Conservation (phyloP, 2,329 filamentous ascomycete species). For the Blastomyces emzantsi region DNA sequence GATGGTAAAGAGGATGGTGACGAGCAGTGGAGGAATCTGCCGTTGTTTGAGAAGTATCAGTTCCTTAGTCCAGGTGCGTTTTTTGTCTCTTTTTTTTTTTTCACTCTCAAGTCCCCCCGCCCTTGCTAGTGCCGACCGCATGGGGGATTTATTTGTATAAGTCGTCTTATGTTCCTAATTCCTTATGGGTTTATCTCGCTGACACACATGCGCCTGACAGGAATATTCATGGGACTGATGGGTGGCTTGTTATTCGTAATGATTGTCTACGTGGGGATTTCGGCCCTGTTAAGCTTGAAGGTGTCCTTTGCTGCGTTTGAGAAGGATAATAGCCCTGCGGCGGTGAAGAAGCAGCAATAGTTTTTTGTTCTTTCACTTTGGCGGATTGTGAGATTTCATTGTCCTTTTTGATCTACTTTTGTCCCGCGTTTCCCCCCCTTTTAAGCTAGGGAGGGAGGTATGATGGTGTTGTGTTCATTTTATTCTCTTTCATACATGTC, state of each 20-base stretch:
- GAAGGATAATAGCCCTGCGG: slow-evolving; percentile 85
- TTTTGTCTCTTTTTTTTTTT: too few species aligned
- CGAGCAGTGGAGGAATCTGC: slow-evolving; percentile 23
- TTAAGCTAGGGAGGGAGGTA: slow-evolving; percentile 1
- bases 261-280: slow-evolving; percentile 71
- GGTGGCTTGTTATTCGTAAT: slow-evolving; percentile 61
- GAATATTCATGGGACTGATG: slow-evolving; percentile 79
- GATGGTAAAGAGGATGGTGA: slow-evolving; percentile 29
- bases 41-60: slow-evolving; percentile 79
- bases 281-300: slow-evolving; percentile 67
- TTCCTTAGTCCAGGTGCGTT: slow-evolving; percentile 77
- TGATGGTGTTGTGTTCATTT: not conserved
- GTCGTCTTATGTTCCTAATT: not conserved
- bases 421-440: slow-evolving; percentile 6
- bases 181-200: not conserved
- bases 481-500: not conserved
- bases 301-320: slow-evolving; percentile 93
- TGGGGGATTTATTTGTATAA: not conserved
- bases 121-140: not conserved
- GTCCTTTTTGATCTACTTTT: slow-evolving; percentile 11
- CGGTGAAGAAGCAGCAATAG: slow-evolving; percentile 69
- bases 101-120: not conserved
- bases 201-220: slow-evolving; percentile 36
- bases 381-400: not conserved
- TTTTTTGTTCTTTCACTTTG: slow-evolving; percentile 8